Percentiles rank a stretch among this genome's conserved stretches.
These are phyloP conservation scores for Termitomyces sp. DNA, from an alignment of 768 basidiomycete genomes.

Conservation along the genomic window DNA sequence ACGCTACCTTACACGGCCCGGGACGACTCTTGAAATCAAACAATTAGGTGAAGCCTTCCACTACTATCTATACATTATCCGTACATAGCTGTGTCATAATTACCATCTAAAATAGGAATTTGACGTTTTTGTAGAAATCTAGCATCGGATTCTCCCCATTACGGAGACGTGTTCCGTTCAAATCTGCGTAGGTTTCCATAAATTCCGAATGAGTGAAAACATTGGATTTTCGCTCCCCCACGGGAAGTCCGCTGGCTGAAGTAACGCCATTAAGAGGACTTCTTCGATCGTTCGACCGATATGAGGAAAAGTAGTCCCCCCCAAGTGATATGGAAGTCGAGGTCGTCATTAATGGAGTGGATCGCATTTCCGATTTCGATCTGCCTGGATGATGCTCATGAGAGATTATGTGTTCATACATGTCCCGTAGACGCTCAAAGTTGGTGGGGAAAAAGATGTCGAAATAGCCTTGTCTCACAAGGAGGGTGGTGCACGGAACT, in stretches of 20 bases:
- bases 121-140: constrained; percentile 90
- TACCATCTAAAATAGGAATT: constrained; percentile 70
- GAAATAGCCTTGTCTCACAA: constrained; percentile 94
- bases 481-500: constrained; percentile 84
- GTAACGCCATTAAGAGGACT: constrained; percentile 63
- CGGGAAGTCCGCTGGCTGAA: constrained; percentile 70
- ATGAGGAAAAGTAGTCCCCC: constrained; percentile 68
- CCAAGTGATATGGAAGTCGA: constrained; percentile 49
- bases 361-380: constrained; percentile 28
- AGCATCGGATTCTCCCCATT: constrained; percentile 89
- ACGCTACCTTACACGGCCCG: constrained; percentile 53
- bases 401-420: constrained; percentile 82
- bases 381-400: constrained; percentile 33
- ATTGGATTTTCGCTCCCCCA: constrained; percentile 75
- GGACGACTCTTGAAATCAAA: constrained; percentile 58
- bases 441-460: constrained; percentile 98
- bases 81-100: constrained; percentile 23
- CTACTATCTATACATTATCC: constrained; percentile 69
- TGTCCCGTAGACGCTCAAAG: constrained; percentile 78
- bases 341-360: constrained; percentile 47
- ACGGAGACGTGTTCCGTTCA: constrained; percentile 60
- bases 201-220: constrained; percentile 91
- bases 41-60: constrained; percentile 78
- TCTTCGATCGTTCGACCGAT: constrained; percentile 50
- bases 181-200: constrained; percentile 76